These are phyloP conservation scores for Conticribra weissflogii DNA, from an alignment of 108 stramenopile species.

Conservation along the genomic window DNA sequence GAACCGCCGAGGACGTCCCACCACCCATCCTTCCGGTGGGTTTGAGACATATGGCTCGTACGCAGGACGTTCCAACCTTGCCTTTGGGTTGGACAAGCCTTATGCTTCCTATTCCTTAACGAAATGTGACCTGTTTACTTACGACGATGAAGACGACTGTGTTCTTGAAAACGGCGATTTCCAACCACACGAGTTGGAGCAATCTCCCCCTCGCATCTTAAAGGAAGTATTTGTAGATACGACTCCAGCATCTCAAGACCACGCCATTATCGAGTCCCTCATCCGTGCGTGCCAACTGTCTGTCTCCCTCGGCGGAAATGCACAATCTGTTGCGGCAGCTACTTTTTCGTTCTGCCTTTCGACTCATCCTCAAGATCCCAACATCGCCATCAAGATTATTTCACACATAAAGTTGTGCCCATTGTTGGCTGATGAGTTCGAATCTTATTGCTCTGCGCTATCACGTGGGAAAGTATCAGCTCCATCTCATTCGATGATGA, in stretches of 20 bases:
- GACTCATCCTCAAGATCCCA: slow-evolving; percentile 37
- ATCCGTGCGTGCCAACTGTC: slow-evolving; percentile 20
- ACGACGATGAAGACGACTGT: slow-evolving; percentile 37
- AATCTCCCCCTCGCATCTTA: not conserved
- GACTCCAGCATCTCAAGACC: slow-evolving; percentile 22
- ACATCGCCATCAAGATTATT: slow-evolving; percentile 23
- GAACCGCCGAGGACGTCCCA: slow-evolving; percentile 8
- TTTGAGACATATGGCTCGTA: not conserved
- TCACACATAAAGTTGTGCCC: slow-evolving; percentile 26
- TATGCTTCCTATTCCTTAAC: slow-evolving; percentile 24
- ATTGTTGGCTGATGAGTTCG: slow-evolving; percentile 31
- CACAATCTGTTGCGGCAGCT: slow-evolving; percentile 30
- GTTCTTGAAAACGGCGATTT: slow-evolving; percentile 13
- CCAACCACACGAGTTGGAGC: not conserved
- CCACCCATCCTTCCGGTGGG: not conserved
- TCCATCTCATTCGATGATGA: not conserved
- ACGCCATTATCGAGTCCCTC: slow-evolving; percentile 16
- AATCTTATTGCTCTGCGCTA: slow-evolving; percentile 31
- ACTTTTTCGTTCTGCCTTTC: slow-evolving; percentile 38
- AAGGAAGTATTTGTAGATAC: not conserved
- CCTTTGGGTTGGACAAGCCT: slow-evolving; percentile 46
- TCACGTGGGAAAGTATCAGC: not conserved
- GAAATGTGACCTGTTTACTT: slow-evolving; percentile 43
- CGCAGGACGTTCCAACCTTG: not conserved
- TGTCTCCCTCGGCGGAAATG: slow-evolving; percentile 4